Conservation (phyloP, 2,329 filamentous ascomycete species). For the Hymenoscyphus linearis region DNA sequence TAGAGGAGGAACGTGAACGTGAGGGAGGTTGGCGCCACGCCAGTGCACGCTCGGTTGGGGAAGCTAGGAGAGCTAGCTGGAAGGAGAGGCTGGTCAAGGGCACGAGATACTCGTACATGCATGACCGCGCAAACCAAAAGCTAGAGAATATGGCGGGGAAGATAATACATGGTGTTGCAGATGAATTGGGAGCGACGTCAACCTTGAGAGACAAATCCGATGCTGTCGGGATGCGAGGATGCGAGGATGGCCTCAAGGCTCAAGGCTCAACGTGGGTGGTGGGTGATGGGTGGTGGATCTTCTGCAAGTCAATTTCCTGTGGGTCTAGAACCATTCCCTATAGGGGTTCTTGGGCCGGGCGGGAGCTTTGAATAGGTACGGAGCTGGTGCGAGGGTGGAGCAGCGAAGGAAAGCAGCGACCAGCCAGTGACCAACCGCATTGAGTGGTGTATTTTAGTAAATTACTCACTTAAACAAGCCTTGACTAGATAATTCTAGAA, state of each 20-base stretch:
- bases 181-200: not conserved
- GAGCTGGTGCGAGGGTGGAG: not conserved
- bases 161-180: slow-evolving; percentile 1
- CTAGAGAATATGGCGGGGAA: not conserved
- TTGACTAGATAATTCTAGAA: no score
- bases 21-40: not conserved
- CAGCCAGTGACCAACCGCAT: not conserved
- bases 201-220: not conserved
- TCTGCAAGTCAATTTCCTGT: not conserved
- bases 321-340: not conserved
- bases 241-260: no score
- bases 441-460: not conserved
- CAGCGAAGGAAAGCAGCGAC: not conserved
- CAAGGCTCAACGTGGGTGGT: not conserved
- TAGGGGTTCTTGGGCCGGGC: not conserved
- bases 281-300: not conserved
- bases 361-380: not conserved
- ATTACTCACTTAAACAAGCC: not conserved
- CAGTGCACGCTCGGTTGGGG: not conserved
- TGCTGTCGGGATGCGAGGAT: not conserved
- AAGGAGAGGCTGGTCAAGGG: slow-evolving; percentile 3
- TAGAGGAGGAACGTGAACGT: not conserved
- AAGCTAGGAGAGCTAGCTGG: not conserved
- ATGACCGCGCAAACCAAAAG: slow-evolving; percentile 1
- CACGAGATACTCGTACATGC: not conserved